Evolutionary conservation across 371 early-diverging fungal species (phyloP).

Genomic region (Apophysomyces trapeziformis): DNA sequence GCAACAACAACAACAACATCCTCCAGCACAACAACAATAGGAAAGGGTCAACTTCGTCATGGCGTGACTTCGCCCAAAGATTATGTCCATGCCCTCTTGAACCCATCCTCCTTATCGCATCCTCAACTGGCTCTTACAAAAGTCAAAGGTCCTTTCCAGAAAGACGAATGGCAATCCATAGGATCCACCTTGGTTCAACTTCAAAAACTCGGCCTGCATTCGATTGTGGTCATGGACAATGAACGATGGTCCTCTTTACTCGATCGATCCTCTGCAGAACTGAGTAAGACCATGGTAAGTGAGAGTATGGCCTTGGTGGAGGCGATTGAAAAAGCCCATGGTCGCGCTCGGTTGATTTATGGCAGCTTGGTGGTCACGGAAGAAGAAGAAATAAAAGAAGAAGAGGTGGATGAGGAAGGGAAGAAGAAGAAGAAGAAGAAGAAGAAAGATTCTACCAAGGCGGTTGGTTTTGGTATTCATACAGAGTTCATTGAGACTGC

Average conservation of each 20-base stretch:
- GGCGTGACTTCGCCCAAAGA: constrained; percentile 39
- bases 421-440: no score
- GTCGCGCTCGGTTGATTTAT: constrained; percentile 69
- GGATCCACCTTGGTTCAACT: constrained; percentile 70
- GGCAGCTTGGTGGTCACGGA: constrained; percentile 23
- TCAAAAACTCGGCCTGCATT: constrained; percentile 71
- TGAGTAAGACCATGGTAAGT: constrained; percentile 51
- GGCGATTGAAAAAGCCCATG: constrained; percentile 78
- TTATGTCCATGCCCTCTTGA: constrained; percentile 54
- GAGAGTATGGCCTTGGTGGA: constrained; percentile 71
- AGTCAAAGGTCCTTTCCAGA: constrained; percentile 59
- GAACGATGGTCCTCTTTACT: constrained; percentile 37
- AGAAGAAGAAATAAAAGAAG: no score
- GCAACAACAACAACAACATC: not conserved
- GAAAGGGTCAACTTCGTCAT: constrained; percentile 8
- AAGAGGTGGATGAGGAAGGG: no score
- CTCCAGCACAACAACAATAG: not conserved
- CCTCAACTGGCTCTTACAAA: constrained; percentile 68
- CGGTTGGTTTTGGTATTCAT: constrained; percentile 28
- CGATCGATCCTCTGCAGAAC: constrained; percentile 15
- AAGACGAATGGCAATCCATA: constrained; percentile 53
- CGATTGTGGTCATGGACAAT: constrained; percentile 72
- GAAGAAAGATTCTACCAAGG: constrained; percentile 18
- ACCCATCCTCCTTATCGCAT: constrained; percentile 25
- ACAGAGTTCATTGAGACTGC: constrained; percentile 46